Base-by-base conservation (phyloP, 2,329 filamentous ascomycete genomes). In the Akanthomyces dipterigenus region DNA sequence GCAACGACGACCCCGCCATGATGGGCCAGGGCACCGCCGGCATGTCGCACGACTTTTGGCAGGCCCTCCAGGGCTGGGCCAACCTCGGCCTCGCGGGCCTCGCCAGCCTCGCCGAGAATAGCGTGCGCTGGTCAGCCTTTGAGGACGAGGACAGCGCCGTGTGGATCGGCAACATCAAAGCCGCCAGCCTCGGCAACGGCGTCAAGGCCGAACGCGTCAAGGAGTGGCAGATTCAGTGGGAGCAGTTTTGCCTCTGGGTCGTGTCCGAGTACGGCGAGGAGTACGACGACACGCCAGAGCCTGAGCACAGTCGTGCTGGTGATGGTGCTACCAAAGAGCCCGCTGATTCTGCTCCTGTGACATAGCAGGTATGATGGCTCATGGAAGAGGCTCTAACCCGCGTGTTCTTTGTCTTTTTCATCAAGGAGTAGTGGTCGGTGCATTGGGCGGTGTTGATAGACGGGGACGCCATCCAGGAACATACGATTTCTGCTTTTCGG, bases 31-130 rank as follows among this genome's bases (percentile, higher is more conserved):
- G 90, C 62, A 85, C 82, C 7, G 88, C 87, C 28, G 91, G 91
- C 42, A 87, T 95, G 82, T 93, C 89, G 1, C 90, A 96, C 73
- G 92, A 97, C 75, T 96, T 96, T 74, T 97, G 91, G 91, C 91
- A 96, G 74, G 89, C 90, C 1, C 77, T 97, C 22, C 92, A 96
- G 74, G 93, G 90, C 0, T 95, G 93, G 85, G 88, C 96, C 63
- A 96, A 96, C 70, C 82, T 97, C 16, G 95, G 93, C 0, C 80
- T 98, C 2, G 91, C 90, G 12, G 93, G 93, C 0, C 76, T 98
- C 57, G 93, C 89, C 0, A 89, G 88, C 62, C 80, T 99, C 67
- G 93, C 92, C 0, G 92, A 98, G 80, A 98, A 96, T 70, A 96
- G 91, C 66, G 86, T 98, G 49, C 83, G 90, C 45, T 98, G 91